Conservation (phyloP, 2,329 filamentous ascomycete genomes). For the Helotiales sp. region DNA sequence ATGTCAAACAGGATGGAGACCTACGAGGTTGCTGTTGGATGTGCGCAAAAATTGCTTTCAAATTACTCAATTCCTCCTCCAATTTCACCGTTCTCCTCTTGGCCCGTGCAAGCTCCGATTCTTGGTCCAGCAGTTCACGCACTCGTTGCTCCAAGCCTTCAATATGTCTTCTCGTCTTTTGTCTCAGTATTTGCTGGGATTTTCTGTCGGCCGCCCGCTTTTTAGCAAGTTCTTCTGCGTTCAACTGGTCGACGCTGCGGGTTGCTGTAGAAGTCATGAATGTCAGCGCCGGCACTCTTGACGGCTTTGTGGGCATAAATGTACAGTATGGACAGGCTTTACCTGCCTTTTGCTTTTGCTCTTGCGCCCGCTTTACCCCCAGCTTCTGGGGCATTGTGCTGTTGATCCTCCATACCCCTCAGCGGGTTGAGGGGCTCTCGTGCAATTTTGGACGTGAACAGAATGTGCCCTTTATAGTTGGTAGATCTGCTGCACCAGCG, state of each 20-base stretch:
- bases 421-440: not conserved
- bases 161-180: slow-evolving; percentile 5
- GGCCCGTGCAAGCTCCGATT: not conserved
- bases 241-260: slow-evolving; percentile 3
- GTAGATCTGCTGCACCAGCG: not conserved
- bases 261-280: not conserved
- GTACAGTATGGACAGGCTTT: not conserved
- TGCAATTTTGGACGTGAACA: not conserved
- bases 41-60: not conserved
- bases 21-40: not conserved
- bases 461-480: not conserved
- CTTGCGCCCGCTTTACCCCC: not conserved
- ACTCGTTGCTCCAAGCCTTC: slow-evolving; percentile 3
- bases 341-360: not conserved
- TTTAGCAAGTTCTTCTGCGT: slow-evolving; percentile 7
- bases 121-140: not conserved
- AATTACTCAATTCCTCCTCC: not conserved
- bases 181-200: not conserved
- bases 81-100: not conserved
- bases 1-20: not conserved
- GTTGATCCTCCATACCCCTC: not conserved
- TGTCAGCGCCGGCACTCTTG: not conserved
- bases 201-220: slow-evolving; percentile 3
- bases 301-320: not conserved
- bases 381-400: not conserved